Evolutionary conservation across 192 early-diverging fungal species (phyloP), one percentile per base, ranked within the genome.

Genomic region (Cladochytrium replicatum): DNA sequence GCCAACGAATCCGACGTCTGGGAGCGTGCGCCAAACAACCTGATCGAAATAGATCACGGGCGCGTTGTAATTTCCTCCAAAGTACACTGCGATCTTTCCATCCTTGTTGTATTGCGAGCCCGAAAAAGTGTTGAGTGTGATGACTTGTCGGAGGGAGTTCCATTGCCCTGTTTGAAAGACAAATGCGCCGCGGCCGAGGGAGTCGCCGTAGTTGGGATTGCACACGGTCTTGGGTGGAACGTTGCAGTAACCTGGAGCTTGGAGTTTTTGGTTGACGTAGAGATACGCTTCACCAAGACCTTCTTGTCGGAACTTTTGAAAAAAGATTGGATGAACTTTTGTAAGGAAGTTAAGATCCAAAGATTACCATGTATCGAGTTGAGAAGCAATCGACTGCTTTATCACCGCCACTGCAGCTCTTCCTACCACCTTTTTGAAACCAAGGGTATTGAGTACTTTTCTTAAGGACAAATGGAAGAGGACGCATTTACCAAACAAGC

Each of bases 301-400:
- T 15, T 68, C 28, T 1, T 50, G 56, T 3, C 77, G 65, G 61
- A 68, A 80, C 72, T 57, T 40, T 11, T 17, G n/a, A 29, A 38
- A 17, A 22, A 17, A 0, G 64, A 50, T 30, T 54, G 38, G 21
- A 44, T 21, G 24, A 1, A 3, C 17, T 34, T 17, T 21, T 32
- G 23, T 21, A 32, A n/a, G 21, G 24, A 58, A 15, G 32, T 37
- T 15, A 8, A 11, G 39, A 15, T n/a, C 27, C 4, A 17, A 3
- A 50, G 13, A 31, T 24, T 66, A 62, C 43, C 59, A 70, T 58
- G 52, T 62, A 76, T 52, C 75, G 64, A 0, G 74, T 68, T 3
- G 77, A 80, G 48, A 76, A 74, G 56, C 77, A 80, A 52, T 64
- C 61, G 30, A 64, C 44, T 13, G 77, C 77, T 0, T 67, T 26